Evolutionary conservation across 345 rosid species (phyloP), one percentile per base, ranked within the genome.

Genomic region (Eutrema heterophyllum): DNA sequence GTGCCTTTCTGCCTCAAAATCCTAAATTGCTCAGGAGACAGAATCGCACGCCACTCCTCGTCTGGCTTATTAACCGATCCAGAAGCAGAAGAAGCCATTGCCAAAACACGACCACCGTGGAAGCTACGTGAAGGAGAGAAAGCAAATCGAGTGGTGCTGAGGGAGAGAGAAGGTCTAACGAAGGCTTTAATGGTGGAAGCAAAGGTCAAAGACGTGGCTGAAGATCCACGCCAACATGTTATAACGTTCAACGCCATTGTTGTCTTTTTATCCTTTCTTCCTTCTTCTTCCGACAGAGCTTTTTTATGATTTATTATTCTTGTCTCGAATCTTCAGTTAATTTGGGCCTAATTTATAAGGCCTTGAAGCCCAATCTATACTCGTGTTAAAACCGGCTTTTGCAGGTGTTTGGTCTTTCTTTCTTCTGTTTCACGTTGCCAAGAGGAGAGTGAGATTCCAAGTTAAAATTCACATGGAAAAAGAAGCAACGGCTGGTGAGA

Each of bases 1-100:
- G 99, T 92, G 77, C 93, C 97, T 77, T 92, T 95, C 78, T 79
- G 87, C 58, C 97, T 82, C 65, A 92, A 75, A 73, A 94, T 87
- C 70, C 86, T 83, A 57, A 94, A 91, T 73, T 92, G 99, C 67
- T 92, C 87, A 4, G 97, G 97, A 1, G 97, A 86, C 14, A 94
- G 85, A 75, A 89, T 49, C 15, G 89, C 89, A 13, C 88, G 93
- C 99, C 99, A 92, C 66, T 95, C 97, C 30, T 90, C 97, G 65
- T 95, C 96, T 1, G 99, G 81, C 80, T 89, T 95, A 67, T 78
- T 85, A 57, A 81, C 78, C 10, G 93, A 75, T 30, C 85, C 93
- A 53, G 87, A 40, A 74, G 84, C 80, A 6, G 74, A 1, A 46
- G 79, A 54, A 46, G 88, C 82, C 97, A 88, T 85, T 54, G 90